Evolutionary conservation across 257 asterid genomes (phyloP).

Genomic region (Salvia rosmarinus): DNA sequence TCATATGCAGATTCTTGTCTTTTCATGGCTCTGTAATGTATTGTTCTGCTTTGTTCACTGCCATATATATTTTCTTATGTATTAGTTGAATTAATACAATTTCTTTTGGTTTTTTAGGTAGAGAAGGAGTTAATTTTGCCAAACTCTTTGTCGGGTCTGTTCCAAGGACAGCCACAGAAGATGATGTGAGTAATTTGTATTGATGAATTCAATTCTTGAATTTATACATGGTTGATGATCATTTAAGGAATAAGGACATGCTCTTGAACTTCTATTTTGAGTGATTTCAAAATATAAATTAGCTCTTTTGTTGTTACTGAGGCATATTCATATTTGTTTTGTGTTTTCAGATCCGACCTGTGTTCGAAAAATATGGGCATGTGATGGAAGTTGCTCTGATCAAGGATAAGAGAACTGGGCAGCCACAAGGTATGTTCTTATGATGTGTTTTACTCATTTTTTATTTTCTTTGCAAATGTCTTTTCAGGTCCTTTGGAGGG

Average conservation of each 20-base stretch:
- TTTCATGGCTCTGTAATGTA: neutral
- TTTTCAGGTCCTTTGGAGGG: constrained; percentile 87
- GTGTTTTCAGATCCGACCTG: constrained; percentile 74
- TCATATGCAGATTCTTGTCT: neutral
- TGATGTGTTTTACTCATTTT: constrained; percentile 28
- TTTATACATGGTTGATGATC: neutral
- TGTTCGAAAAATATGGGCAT: constrained; percentile 78
- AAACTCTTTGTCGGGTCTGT: constrained; percentile 96
- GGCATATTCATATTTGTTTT: constrained; percentile 25
- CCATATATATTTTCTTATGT: neutral
- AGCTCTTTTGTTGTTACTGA: constrained; percentile 11
- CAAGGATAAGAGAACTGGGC: constrained; percentile 93
- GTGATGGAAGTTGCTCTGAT: constrained; percentile 93
- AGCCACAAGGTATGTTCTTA: constrained; percentile 84
- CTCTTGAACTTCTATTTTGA: neutral
- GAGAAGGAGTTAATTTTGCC: constrained; percentile 66
- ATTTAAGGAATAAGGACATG: neutral
- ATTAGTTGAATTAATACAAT: constrained; percentile 23
- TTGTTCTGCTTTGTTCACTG: constrained; percentile 8
- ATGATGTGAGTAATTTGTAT: constrained; percentile 65
- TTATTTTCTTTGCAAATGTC: constrained; percentile 44
- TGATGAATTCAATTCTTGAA: constrained; percentile 22
- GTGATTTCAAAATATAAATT: neutral
- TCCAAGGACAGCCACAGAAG: constrained; percentile 83
- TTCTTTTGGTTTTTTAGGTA: constrained; percentile 43